Evolutionary conservation across 2,329 filamentous ascomycete species (phyloP).

Genomic region (Daldinia eschscholtzii): DNA sequence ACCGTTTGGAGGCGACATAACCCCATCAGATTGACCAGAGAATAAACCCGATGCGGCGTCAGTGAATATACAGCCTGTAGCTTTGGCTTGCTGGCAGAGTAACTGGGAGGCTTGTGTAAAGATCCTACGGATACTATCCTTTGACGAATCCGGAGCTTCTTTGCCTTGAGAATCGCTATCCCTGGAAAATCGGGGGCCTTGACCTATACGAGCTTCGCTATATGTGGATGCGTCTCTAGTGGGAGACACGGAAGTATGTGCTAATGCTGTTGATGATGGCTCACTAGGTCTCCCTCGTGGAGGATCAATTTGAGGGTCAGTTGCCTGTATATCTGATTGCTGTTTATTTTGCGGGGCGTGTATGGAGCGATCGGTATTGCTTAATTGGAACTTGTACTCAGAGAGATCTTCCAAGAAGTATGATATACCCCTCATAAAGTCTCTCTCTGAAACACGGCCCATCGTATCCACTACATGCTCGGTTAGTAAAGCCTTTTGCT

Average conservation of each 20-base stretch:
- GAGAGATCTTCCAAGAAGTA: conserved; percentile 45
- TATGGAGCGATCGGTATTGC: conserved; percentile 30
- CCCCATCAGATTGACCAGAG: conserved; percentile 22
- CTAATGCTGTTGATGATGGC: not conserved
- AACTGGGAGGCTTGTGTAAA: conserved; percentile 43
- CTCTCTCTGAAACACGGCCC: conserved; percentile 43
- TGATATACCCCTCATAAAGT: conserved; percentile 45
- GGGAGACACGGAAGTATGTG: conserved; percentile 2
- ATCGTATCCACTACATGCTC: conserved; percentile 36
- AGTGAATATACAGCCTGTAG: conserved; percentile 41
- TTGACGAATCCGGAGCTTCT: conserved; percentile 27
- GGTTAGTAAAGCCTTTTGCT: conserved; percentile 18
- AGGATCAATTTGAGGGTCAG: conserved; percentile 35
- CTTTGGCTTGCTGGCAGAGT: conserved; percentile 41
- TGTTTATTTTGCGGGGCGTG: conserved; percentile 9
- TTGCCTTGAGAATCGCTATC: conserved; percentile 18
- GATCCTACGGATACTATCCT: conserved; percentile 37
- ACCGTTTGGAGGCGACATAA: conserved; percentile 26
- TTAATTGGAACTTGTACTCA: conserved; percentile 44
- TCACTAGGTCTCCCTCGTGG: conserved; percentile 23
- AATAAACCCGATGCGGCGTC: conserved; percentile 39
- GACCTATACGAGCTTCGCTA: conserved; percentile 4
- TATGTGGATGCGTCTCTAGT: not conserved
- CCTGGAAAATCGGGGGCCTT: conserved; percentile 30
- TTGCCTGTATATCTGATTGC: conserved; percentile 28